Evolutionary conservation across 176 grass and related monocot genomes (phyloP).

Genomic region (Thinopyrum elongatum): DNA sequence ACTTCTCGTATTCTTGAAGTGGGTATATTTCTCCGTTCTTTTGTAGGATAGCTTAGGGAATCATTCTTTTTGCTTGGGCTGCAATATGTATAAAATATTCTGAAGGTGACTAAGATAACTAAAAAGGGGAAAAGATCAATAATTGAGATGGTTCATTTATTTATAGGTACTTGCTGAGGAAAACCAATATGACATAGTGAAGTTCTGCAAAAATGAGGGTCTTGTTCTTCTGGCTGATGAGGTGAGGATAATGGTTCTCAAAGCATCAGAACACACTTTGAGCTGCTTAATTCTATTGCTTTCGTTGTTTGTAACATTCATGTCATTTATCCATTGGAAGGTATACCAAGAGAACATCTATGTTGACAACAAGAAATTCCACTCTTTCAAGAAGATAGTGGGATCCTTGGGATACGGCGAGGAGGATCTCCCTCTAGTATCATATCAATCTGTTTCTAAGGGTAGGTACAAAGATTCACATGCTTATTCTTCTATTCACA

Average conservation of each 20-base stretch:
- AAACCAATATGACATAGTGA: constrained; percentile 81
- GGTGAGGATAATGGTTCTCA: constrained; percentile 33
- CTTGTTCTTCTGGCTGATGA: constrained; percentile 98
- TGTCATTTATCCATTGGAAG: constrained; percentile 38
- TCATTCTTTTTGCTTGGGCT: not conserved
- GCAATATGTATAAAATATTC: not conserved
- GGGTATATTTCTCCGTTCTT: too few species aligned
- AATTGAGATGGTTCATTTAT: constrained; percentile 19
- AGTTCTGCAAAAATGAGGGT: constrained; percentile 89
- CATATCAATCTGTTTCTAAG: constrained; percentile 94
- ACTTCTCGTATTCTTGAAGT: not conserved
- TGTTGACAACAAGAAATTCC: constrained; percentile 84
- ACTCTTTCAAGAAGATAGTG: constrained; percentile 94
- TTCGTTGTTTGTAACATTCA: not conserved
- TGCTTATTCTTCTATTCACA: constrained; percentile 6
- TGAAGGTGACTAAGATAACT: not conserved
- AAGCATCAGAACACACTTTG: not conserved
- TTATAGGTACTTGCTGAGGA: constrained; percentile 85
- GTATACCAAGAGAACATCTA: constrained; percentile 98
- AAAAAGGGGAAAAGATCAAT: not conserved
- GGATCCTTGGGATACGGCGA: constrained; percentile 74
- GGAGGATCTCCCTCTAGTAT: constrained; percentile 71
- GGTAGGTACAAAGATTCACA: constrained; percentile 43
- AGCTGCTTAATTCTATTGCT: not conserved
- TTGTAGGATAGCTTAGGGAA: not conserved